These are phyloP conservation scores for Fusarium incarnatum DNA, from an alignment of 2,329 filamentous ascomycete genomes.

Conservation along the genomic window DNA sequence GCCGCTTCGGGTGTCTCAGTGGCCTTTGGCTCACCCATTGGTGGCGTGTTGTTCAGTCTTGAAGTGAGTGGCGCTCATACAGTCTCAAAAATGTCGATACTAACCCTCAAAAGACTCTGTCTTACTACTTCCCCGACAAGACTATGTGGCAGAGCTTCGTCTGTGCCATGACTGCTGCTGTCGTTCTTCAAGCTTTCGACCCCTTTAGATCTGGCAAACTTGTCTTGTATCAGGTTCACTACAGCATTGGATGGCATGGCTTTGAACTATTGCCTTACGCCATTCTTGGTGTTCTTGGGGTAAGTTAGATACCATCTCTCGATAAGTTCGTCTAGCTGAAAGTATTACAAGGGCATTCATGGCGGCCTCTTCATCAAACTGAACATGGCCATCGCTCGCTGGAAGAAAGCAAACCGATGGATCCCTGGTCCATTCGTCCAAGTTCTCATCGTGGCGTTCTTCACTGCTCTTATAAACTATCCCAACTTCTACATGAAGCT, in stretches of 20 bases:
- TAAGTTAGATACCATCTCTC: conserved; percentile 48
- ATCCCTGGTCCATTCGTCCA: conserved; percentile 81
- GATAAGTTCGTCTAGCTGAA: conserved; percentile 10
- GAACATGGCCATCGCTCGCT: conserved; percentile 87
- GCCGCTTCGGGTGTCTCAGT: conserved; percentile 94
- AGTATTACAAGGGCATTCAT: conserved; percentile 75
- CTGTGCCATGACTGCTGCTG: conserved; percentile 97
- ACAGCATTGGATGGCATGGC: conserved; percentile 90
- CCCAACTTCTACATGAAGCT: conserved; percentile 97
- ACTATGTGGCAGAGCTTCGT: conserved; percentile 99
- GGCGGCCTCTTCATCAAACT: conserved; percentile 94
- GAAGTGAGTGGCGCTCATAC: conserved; percentile 64
- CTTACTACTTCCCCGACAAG: conserved; percentile 98
- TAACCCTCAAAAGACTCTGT: conserved; percentile 65
- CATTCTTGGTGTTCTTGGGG: conserved; percentile 84
- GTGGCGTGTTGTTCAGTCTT: conserved; percentile 94
- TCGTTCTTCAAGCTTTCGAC: conserved; percentile 91
- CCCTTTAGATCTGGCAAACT: conserved; percentile 96
- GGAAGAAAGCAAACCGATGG: conserved; percentile 75
- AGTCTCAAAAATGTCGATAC: not conserved
- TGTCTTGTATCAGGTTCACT: conserved; percentile 95
- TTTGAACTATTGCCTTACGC: conserved; percentile 93
- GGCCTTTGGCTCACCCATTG: conserved; percentile 93
- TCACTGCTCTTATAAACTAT: conserved; percentile 92
- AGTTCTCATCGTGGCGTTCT: conserved; percentile 79